phyloP scores from a whole-genome alignment of 345 rosid species.

The Salix koriyanagi region DNA sequence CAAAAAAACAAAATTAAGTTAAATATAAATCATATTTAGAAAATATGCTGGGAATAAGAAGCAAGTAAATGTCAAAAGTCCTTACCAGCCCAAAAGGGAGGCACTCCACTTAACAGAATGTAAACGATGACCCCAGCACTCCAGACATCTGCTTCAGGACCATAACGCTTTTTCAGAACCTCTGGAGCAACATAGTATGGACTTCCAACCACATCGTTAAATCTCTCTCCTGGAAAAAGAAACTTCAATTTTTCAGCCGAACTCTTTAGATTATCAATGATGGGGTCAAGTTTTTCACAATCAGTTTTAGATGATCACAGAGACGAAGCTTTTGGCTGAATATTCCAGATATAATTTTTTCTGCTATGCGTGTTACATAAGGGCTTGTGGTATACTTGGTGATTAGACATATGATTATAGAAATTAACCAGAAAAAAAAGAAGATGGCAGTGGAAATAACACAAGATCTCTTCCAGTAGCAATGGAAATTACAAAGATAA shows the following conservation, averaged over 20 bases:
- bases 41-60: not conserved
- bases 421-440: not conserved
- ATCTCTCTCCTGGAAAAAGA: constrained; percentile 21
- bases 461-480: not conserved
- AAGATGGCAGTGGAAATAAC: not conserved
- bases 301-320: too few relatives aligned
- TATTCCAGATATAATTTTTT: not conserved
- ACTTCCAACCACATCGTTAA: constrained; percentile 29
- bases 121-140: constrained; percentile 34
- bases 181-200: constrained; percentile 36
- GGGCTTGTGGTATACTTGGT: not conserved
- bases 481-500: not conserved
- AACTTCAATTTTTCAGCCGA: not conserved
- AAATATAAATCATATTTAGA: not conserved
- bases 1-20: constrained; percentile 1
- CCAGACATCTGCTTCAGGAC: constrained; percentile 31
- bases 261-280: not conserved
- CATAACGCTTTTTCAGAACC: constrained; percentile 25
- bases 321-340: not conserved
- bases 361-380: not conserved
- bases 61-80: not conserved
- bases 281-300: too few relatives aligned
- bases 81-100: constrained; percentile 36
- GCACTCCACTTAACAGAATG: constrained; percentile 31
- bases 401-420: not conserved